A percentile compares a stretch with the other conserved stretches of the same genome.
These are phyloP conservation scores for Cercospora sesami DNA, from an alignment of 2,329 filamentous ascomycete genomes.

Conservation along the genomic window DNA sequence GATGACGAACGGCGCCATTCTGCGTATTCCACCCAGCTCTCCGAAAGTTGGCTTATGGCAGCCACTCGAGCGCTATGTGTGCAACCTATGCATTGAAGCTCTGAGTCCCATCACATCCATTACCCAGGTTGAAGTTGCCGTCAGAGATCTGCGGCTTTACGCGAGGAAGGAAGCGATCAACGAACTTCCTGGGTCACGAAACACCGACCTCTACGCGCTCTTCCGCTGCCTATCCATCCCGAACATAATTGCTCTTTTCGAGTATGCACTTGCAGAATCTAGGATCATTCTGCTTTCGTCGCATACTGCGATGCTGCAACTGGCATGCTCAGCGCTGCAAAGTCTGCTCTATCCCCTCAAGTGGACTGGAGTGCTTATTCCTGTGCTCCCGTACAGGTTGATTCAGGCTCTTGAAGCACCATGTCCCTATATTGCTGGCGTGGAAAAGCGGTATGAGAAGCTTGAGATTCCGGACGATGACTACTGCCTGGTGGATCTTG, in stretches of 20 bases:
- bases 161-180: constrained; percentile 90
- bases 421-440: constrained; percentile 94
- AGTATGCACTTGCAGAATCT: constrained; percentile 89
- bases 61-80: constrained; percentile 91
- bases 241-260: constrained; percentile 85
- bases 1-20: constrained; percentile 84
- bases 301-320: constrained; percentile 92
- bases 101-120: constrained; percentile 89
- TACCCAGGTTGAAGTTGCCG: constrained; percentile 88
- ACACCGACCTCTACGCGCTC: constrained; percentile 87
- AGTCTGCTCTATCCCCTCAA: constrained; percentile 86
- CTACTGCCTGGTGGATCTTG: constrained; percentile 90
- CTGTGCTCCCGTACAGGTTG: constrained; percentile 80
- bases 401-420: constrained; percentile 90
- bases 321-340: constrained; percentile 83
- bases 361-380: constrained; percentile 94
- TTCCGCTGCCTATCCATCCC: constrained; percentile 87
- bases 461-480: constrained; percentile 89
- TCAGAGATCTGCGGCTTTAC: constrained; percentile 87
- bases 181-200: constrained; percentile 87
- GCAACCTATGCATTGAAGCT: constrained; percentile 94
- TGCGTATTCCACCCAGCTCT: constrained; percentile 83
- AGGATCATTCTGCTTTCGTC: constrained; percentile 95
- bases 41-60: constrained; percentile 93
- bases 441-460: constrained; percentile 86